Evolutionary conservation across 805 yeast species (phyloP).

Genomic region (Nakazawaea pomicola): DNA sequence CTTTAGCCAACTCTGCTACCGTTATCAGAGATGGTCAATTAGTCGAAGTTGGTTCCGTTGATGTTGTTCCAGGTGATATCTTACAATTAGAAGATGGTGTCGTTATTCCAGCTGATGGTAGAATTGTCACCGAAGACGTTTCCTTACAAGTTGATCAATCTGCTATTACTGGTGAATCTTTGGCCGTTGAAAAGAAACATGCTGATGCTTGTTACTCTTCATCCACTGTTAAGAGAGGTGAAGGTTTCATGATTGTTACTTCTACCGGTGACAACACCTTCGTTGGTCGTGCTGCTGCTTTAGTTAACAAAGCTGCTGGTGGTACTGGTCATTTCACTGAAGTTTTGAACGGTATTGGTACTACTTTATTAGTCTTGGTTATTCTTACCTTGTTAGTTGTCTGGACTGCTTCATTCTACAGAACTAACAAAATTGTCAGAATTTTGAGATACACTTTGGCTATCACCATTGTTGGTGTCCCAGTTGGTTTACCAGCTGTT

Average conservation of each 20-base stretch:
- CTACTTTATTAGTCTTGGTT: slow-evolving; percentile 82
- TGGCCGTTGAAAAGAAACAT: slow-evolving; percentile 87
- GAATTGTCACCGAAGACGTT: slow-evolving; percentile 79
- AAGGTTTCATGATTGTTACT: slow-evolving; percentile 88
- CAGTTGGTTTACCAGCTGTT: slow-evolving; percentile 98
- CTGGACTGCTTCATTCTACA: slow-evolving; percentile 93
- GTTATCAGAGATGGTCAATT: slow-evolving; percentile 80
- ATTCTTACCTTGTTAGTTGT: slow-evolving; percentile 81
- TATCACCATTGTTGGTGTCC: slow-evolving; percentile 95
- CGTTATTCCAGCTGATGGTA: slow-evolving; percentile 91
- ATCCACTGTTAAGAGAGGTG: slow-evolving; percentile 94
- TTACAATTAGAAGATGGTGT: slow-evolving; percentile 90
- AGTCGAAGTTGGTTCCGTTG: slow-evolving; percentile 72
- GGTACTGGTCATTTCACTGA: slow-evolving; percentile 96
- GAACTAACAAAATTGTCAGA: slow-evolving; percentile 80
- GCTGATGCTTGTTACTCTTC: slow-evolving; percentile 90
- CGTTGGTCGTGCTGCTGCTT: slow-evolving; percentile 96
- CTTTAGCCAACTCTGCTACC: slow-evolving; percentile 84
- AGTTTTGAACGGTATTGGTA: slow-evolving; percentile 96
- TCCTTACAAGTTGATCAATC: slow-evolving; percentile 93
- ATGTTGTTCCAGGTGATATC: slow-evolving; percentile 94
- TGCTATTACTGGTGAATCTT: slow-evolving; percentile 95
- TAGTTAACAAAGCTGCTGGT: slow-evolving; percentile 89
- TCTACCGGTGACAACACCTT: slow-evolving; percentile 95
- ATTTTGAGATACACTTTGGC: slow-evolving; percentile 91